These are phyloP conservation scores for Spizellomyces sp. DNA, from an alignment of 192 early-diverging fungal species.

Conservation along the genomic window DNA sequence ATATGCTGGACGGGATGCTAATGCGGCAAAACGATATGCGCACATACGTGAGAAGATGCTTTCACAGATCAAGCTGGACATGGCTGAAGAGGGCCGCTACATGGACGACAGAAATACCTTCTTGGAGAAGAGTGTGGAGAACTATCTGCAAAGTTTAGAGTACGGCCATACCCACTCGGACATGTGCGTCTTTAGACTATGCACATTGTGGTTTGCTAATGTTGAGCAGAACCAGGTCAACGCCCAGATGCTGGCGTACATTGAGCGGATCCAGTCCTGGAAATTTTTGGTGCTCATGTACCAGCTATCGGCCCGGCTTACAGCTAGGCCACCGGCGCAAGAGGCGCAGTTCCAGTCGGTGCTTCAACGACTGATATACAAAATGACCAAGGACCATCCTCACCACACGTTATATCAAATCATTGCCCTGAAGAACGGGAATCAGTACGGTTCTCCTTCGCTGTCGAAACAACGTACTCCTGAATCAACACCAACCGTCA, in stretches of 20 bases:
- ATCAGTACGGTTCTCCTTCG: slow-evolving; percentile 2
- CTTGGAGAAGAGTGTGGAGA: slow-evolving; percentile 40
- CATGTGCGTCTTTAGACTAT: slow-evolving; percentile 48
- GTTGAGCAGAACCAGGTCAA: slow-evolving; percentile 25
- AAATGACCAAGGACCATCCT: slow-evolving; percentile 44
- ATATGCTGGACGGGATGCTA: slow-evolving; percentile 25
- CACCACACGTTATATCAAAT: slow-evolving; percentile 49
- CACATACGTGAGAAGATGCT: slow-evolving; percentile 25
- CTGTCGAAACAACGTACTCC: neutral
- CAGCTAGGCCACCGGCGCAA: slow-evolving; percentile 4
- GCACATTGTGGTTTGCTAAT: slow-evolving; percentile 54
- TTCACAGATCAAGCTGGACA: slow-evolving; percentile 50
- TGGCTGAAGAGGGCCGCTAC: slow-evolving; percentile 33
- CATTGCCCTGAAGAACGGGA: slow-evolving; percentile 52
- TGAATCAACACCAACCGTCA: slow-evolving; percentile 17
- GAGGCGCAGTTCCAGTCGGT: slow-evolving; percentile 37
- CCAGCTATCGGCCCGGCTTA: slow-evolving; percentile 49
- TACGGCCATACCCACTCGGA: slow-evolving; percentile 39
- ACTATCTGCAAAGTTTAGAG: slow-evolving; percentile 42
- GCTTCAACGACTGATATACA: slow-evolving; percentile 30
- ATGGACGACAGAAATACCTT: slow-evolving; percentile 32
- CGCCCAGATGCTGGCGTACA: slow-evolving; percentile 18
- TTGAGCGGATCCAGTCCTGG: slow-evolving; percentile 26
- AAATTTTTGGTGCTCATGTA: slow-evolving; percentile 43
- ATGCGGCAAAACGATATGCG: neutral